A percentile compares a stretch with the other conserved stretches of the same genome.
Evolutionary conservation across 208 protist genomes (phyloP).

Genomic region (Trypanosoma vivax): DNA sequence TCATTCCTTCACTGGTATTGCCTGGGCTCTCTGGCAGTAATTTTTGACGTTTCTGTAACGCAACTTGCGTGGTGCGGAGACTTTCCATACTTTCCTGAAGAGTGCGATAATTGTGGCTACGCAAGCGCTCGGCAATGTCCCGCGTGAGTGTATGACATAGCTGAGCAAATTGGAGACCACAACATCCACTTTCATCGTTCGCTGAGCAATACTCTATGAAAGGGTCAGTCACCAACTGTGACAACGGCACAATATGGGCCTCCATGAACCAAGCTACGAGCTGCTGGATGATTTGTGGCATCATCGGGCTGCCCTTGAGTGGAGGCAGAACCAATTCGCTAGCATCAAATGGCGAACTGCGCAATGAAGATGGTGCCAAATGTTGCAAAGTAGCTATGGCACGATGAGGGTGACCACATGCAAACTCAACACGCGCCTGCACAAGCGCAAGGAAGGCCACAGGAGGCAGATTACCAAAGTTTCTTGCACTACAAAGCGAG

Average conservation of each 20-base stretch:
- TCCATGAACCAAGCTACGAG: constrained; percentile 51
- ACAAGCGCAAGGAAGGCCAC: constrained; percentile 18
- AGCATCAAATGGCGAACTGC: neutral
- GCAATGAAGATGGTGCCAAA: neutral
- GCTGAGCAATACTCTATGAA: constrained; percentile 32
- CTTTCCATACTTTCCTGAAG: constrained; percentile 34
- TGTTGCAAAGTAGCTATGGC: constrained; percentile 26
- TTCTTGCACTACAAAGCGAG: neutral
- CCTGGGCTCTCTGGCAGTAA: neutral
- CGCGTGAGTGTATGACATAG: constrained; percentile 55
- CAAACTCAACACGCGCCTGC: constrained; percentile 22
- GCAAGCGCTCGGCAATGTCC: constrained; percentile 42
- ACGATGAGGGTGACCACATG: constrained; percentile 13
- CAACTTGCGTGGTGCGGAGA: constrained; percentile 24
- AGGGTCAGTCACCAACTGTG: constrained; percentile 67
- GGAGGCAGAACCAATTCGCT: constrained; percentile 10
- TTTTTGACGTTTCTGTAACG: constrained; percentile 23
- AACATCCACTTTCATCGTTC: constrained; percentile 38
- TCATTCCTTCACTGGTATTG: constrained; percentile 34
- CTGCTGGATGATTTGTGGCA: constrained; percentile 47
- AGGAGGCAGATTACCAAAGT: constrained; percentile 3
- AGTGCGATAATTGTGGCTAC: constrained; percentile 38
- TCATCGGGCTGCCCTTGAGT: constrained; percentile 14
- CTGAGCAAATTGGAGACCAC: constrained; percentile 50
- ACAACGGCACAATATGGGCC: constrained; percentile 40